Evolutionary conservation across 306 rosid species (phyloP), one percentile per base, ranked within the genome.

Genomic region (Abrus pulchellus): DNA sequence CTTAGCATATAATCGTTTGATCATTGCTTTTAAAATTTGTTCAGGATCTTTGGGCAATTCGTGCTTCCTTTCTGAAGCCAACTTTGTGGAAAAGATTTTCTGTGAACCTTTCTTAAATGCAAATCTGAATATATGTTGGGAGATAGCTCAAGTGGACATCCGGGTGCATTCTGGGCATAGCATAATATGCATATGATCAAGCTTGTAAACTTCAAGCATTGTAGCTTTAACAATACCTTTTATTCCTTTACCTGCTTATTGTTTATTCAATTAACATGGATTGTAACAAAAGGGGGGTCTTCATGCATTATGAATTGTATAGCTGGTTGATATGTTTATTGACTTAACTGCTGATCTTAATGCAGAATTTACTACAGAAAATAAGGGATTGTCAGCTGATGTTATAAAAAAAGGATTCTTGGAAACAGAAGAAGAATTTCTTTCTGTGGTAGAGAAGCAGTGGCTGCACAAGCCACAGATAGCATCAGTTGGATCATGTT

Each of bases 401-500:
- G 97, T 90, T 69, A 93, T 96, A 83, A 88, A 65, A 32, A 93
- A 89, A 83, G 97, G 97, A 53, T 96, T 93, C 77, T 72, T 90
- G 87, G 97, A 83, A 72, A 96, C 99, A 5, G 99, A 96, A 79
- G 97, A 96, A 78, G 97, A 93, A 43, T 92, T 96, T 77, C 89
- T 96, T 49, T 83, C 93, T 80, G 60, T 89, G 8, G 99, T 93
- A 44, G 87, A 80, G 89, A 87, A 85, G 80, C 94, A 92, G 74
- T 96, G 99, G 99, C 66, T 36, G 61, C 82, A 33, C 56, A 90
- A 88, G 88, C 99, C 98, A 30, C 87, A 78, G 44, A 63, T 96
- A 79, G 98, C 99, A n/a, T 96, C 99, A 0, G 98, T 92, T 66
- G 99, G 99, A 74, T 36, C 94, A n/a, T 96, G 99, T 80, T 92